These are phyloP conservation scores for Mucor saturninus DNA, from an alignment of 371 early-diverging fungal species.

Conservation along the genomic window DNA sequence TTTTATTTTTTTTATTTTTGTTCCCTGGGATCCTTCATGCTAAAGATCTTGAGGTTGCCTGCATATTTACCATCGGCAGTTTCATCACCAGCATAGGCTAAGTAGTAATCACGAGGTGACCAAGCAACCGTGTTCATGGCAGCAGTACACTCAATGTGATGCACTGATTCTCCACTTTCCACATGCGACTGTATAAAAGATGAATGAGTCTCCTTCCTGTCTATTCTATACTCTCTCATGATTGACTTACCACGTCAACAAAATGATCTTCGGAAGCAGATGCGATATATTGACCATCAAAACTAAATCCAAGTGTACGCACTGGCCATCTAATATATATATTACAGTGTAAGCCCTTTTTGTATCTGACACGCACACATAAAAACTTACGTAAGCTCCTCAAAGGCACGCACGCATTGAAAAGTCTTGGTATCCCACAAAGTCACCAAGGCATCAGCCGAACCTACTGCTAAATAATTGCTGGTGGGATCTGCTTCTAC, in stretches of 20 bases:
- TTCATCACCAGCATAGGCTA: slow-evolving; percentile 88
- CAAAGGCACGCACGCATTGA: slow-evolving; percentile 69
- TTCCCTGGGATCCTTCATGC: slow-evolving; percentile 44
- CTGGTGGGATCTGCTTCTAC: slow-evolving; percentile 82
- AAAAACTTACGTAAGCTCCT: slow-evolving; percentile 66
- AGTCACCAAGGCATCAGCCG: slow-evolving; percentile 76
- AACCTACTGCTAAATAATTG: slow-evolving; percentile 78
- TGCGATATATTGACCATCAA: slow-evolving; percentile 85
- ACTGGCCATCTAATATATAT: slow-evolving; percentile 73
- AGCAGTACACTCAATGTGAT: slow-evolving; percentile 69
- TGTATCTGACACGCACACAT: not conserved
- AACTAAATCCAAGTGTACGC: slow-evolving; percentile 81
- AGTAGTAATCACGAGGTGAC: slow-evolving; percentile 79
- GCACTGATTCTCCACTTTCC: slow-evolving; percentile 75
- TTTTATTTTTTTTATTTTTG: slow-evolving; percentile 5
- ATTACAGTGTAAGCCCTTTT: no score
- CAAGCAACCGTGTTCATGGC: slow-evolving; percentile 85
- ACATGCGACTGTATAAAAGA: slow-evolving; percentile 63
- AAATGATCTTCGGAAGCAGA: slow-evolving; percentile 81
- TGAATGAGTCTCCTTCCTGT: no score
- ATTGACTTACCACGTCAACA: slow-evolving; percentile 74
- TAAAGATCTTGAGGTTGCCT: slow-evolving; percentile 54
- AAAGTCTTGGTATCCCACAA: slow-evolving; percentile 78
- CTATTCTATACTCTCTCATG: not conserved
- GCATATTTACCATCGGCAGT: slow-evolving; percentile 50